Conservation (phyloP, 1,284 basidiomycete genomes). For the Boletus sp. region DNA sequence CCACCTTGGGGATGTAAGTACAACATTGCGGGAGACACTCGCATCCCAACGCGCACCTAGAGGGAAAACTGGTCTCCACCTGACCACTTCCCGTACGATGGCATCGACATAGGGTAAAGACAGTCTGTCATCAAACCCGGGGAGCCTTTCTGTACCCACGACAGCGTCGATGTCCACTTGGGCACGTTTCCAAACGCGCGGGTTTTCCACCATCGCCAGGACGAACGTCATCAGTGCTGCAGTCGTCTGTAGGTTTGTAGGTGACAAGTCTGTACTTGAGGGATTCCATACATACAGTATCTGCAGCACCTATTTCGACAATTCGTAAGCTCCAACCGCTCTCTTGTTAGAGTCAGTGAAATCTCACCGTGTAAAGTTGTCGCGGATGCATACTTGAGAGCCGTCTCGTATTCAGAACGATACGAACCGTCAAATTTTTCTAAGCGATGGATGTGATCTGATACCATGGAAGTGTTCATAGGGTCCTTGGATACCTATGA, state of each 20-base stretch:
- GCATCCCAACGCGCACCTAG: not conserved
- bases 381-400: conserved; percentile 13
- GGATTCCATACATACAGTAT: conserved; percentile 15
- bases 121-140: conserved; percentile 42
- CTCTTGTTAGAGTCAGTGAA: not conserved
- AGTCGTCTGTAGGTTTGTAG: conserved; percentile 14
- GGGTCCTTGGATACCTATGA: conserved; percentile 16
- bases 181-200: conserved; percentile 35
- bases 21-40: not conserved
- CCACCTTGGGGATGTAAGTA: conserved; percentile 7
- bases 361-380: conserved; percentile 20
- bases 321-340: not conserved
- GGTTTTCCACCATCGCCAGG: conserved; percentile 40
- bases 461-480: conserved; percentile 25
- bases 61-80: conserved; percentile 27
- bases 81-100: conserved; percentile 41
- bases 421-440: conserved; percentile 6
- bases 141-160: conserved; percentile 42
- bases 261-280: not conserved
- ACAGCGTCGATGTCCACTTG: conserved; percentile 45
- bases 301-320: conserved; percentile 10
- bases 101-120: conserved; percentile 43
- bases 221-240: conserved; percentile 30
- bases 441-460: conserved; percentile 27
- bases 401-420: conserved; percentile 8